Base-by-base conservation (phyloP, 169 alveolate species). In the Plasmodium inui region DNA sequence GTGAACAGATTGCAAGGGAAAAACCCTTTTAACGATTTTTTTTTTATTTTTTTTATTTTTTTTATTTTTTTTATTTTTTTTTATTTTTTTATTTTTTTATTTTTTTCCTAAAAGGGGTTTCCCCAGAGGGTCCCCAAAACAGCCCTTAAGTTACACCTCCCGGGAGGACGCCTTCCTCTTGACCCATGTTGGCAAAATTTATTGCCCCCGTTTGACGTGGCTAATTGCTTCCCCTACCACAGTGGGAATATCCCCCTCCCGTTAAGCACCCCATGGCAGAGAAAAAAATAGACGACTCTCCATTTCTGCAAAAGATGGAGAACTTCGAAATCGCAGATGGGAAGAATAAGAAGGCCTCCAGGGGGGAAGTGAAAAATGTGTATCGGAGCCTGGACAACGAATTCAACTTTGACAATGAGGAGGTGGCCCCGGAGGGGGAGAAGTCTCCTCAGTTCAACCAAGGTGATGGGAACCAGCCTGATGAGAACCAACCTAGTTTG, bases 231-330 rank as follows among this genome's bases (percentile, higher is more conserved):
- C 34, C 32, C 30, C 41, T 3, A 37, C 50, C 26, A 39, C 28
- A 81, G 37, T 19, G 28, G 37, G 39, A 53, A 53, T 17, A 14
- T 41, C 41, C 46, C 46, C 46, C 83, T 74, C 34, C 30, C 1
- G 28, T 37, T 50, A 5, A 37, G 22, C 4, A 44, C 57, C 22
- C 22, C 12, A 88, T 88, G 94, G 79, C 71, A 2, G 89, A 76
- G n/a, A 88, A 88, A 19, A 88, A 88, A 34, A 57, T 88, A 37
- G 94, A 88, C 61, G 61, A 88, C 30, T 78, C 94, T n/a, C 94
- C 94, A 37, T 88, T 88, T 57, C 70, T 88, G 80, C 67, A 84
- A 17, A 88, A 88, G n/a, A 88, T 88, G 89, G 88, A 88, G 14
- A 88, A 53, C 32, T 88, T 88, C 41, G 94, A 88, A 88, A 88